phyloP scores from a whole-genome alignment of 2,329 filamentous ascomycete genomes.

The Colletotrichum lini region DNA sequence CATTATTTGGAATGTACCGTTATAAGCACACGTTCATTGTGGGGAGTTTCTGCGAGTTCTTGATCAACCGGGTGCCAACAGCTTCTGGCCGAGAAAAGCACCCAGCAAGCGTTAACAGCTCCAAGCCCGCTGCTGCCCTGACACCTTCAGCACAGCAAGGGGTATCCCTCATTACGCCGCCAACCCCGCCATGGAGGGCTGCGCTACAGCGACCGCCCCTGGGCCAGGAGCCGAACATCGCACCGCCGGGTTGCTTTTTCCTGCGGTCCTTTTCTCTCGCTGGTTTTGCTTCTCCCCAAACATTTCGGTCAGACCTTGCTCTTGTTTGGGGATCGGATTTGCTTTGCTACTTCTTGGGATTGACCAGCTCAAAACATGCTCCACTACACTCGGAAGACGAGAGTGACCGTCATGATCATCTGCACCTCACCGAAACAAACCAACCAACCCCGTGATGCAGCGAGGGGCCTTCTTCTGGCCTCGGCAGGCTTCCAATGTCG shows the following conservation, averaged over 20 bases:
- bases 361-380: not conserved
- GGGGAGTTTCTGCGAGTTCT: not conserved
- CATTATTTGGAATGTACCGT: not conserved
- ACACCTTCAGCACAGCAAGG: not conserved
- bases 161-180: not conserved
- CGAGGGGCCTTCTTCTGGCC: not conserved
- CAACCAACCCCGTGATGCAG: too few relatives aligned
- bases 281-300: not conserved
- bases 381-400: not conserved
- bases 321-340: not conserved
- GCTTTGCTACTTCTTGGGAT: too few relatives aligned
- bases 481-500: not conserved
- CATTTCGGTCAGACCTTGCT: not conserved
- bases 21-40: slow-evolving; percentile 1
- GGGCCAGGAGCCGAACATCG: not conserved
- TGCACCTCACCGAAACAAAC: not conserved
- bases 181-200: not conserved
- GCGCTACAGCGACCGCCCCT: not conserved
- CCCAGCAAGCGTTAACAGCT: not conserved
- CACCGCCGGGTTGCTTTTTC: not conserved
- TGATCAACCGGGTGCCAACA: slow-evolving; percentile 9
- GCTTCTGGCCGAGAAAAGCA: slow-evolving; percentile 3
- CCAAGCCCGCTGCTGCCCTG: slow-evolving; percentile 13
- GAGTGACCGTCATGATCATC: not conserved
- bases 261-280: not conserved